Percentiles rank a stretch among this genome's conserved stretches.
phyloP scores from a whole-genome alignment of 768 basidiomycete genomes.

The Russula olivacea region DNA sequence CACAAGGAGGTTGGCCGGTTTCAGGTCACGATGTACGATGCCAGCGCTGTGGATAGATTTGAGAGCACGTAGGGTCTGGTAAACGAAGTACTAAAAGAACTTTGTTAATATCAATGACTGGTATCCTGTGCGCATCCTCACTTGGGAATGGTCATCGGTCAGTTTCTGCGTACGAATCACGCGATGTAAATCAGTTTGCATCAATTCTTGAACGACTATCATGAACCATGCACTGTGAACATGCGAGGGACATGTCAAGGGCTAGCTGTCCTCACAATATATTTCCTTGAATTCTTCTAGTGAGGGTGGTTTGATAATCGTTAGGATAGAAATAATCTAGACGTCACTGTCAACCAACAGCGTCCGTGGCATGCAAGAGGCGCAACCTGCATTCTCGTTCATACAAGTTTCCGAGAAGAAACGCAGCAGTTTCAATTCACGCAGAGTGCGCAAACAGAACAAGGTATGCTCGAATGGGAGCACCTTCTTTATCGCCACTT shows the following conservation, averaged over 20 bases:
- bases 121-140: slow-evolving; percentile 29
- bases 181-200: slow-evolving; percentile 88
- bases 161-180: slow-evolving; percentile 87
- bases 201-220: slow-evolving; percentile 76
- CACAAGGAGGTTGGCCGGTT: slow-evolving; percentile 82
- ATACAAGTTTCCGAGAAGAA: slow-evolving; percentile 76
- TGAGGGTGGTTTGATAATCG: slow-evolving; percentile 77
- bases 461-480: slow-evolving; percentile 91
- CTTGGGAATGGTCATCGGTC: slow-evolving; percentile 86
- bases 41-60: slow-evolving; percentile 87
- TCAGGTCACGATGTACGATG: slow-evolving; percentile 72
- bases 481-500: slow-evolving; percentile 95
- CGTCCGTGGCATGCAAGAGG: slow-evolving; percentile 12
- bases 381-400: slow-evolving; percentile 63
- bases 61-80: slow-evolving; percentile 79
- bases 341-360: slow-evolving; percentile 1
- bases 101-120: slow-evolving; percentile 9
- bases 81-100: slow-evolving; percentile 62
- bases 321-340: slow-evolving; percentile 88
- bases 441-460: slow-evolving; percentile 82
- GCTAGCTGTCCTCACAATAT: slow-evolving; percentile 48
- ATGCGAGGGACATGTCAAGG: not conserved
- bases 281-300: slow-evolving; percentile 81
- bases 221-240: slow-evolving; percentile 12
- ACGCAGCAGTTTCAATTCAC: slow-evolving; percentile 86